Evolutionary conservation across 257 asterid genomes (phyloP).

Genomic region (Striga asiatica): DNA sequence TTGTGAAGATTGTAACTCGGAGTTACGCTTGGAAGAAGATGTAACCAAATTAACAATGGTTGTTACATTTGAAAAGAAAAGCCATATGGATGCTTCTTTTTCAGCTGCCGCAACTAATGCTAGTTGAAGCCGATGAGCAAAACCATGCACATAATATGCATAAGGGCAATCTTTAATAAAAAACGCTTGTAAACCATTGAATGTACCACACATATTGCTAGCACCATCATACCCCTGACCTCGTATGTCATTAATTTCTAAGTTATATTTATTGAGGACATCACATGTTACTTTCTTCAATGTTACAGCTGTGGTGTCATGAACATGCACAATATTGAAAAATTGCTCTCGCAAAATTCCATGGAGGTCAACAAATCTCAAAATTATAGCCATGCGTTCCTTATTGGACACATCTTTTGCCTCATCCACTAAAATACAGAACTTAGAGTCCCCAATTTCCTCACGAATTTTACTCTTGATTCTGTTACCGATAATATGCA

Average conservation of each 20-base stretch:
- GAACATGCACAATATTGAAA: background rate
- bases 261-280: no score
- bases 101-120: no score
- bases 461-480: background rate
- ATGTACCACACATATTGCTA: no score
- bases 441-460: background rate
- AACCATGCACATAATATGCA: no score
- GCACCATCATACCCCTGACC: no score
- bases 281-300: background rate
- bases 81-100: no score
- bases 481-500: background rate
- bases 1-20: background rate
- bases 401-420: background rate
- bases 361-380: background rate
- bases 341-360: background rate
- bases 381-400: background rate
- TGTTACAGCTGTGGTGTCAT: background rate
- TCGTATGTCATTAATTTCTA: no score
- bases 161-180: no score
- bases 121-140: no score
- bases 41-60: no score
- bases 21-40: background rate
- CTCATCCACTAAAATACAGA: background rate
- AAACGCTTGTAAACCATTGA: no score
- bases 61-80: no score